Evolutionary conservation across 345 rosid genomes (phyloP).

Genomic region (Lepidium aucheri): DNA sequence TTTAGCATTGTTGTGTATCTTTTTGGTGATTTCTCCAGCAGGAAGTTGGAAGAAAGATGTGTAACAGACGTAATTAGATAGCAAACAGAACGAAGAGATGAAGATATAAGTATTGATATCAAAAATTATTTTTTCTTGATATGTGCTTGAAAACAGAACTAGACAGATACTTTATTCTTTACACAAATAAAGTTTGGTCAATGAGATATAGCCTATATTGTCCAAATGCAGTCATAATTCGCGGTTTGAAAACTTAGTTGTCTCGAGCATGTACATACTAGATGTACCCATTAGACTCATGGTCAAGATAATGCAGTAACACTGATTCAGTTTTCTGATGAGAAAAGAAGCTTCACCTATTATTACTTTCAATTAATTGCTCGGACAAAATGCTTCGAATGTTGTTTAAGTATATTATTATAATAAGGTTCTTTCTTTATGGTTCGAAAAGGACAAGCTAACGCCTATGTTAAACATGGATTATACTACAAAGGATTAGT

Average conservation of each 20-base stretch:
- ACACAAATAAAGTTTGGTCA: no score
- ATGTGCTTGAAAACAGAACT: neutral
- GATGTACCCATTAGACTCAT: neutral
- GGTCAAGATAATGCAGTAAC: neutral
- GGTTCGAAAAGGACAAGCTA: conserved; percentile 9
- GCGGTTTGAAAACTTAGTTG: neutral
- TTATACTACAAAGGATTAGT: conserved; percentile 8
- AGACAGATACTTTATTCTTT: neutral
- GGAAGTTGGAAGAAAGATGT: no score
- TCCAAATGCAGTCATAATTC: neutral
- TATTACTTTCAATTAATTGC: conserved; percentile 1
- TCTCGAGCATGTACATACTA: neutral
- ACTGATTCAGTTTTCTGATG: neutral
- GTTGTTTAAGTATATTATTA: neutral
- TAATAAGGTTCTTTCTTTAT: neutral
- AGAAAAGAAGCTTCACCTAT: neutral
- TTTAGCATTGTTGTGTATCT: no score
- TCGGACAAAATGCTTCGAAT: conserved; percentile 1
- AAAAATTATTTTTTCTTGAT: neutral
- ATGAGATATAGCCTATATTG: no score
- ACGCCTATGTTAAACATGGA: neutral
- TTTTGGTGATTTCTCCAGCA: no score
- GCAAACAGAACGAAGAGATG: no score
- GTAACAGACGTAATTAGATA: no score
- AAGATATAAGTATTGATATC: no score